Evolutionary conservation across 225 moss, liverwort and hornwort species (phyloP).

Genomic region (Climacium dendroides): DNA sequence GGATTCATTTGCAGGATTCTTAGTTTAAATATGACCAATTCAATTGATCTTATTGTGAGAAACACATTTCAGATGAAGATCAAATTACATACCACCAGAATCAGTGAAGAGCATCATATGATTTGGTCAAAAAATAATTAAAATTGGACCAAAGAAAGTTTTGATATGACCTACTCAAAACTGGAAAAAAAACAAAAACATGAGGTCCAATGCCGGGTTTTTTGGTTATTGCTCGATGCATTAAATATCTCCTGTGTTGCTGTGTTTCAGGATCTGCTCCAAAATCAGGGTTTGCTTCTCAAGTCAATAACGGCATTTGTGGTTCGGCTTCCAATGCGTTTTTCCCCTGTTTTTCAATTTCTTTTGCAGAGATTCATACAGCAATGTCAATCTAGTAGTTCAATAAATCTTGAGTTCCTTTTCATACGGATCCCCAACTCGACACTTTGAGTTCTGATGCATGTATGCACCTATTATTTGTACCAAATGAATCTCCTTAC

Average conservation of each 20-base stretch:
- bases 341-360: background rate
- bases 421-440: background rate
- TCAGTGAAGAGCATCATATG: background rate
- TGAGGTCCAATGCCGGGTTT: too few relatives aligned
- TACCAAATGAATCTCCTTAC: background rate
- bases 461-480: background rate
- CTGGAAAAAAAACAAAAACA: background rate
- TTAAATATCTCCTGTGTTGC: background rate
- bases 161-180: background rate
- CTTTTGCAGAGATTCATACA: background rate
- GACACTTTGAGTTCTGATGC: background rate
- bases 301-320: slow-evolving; percentile 24
- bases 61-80: background rate
- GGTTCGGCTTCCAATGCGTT: background rate
- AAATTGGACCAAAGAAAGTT: too few relatives aligned
- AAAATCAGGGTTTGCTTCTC: slow-evolving; percentile 3
- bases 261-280: slow-evolving; percentile 1
- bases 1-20: background rate
- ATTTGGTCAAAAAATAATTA: too few relatives aligned
- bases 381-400: background rate
- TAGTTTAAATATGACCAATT: background rate
- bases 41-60: background rate
- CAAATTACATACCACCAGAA: too few relatives aligned
- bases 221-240: background rate
- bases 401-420: background rate